A percentile compares a stretch with the other conserved stretches of the same genome.
These are phyloP conservation scores for Bacterosira constricta DNA, from an alignment of 108 stramenopile species.

Conservation along the genomic window DNA sequence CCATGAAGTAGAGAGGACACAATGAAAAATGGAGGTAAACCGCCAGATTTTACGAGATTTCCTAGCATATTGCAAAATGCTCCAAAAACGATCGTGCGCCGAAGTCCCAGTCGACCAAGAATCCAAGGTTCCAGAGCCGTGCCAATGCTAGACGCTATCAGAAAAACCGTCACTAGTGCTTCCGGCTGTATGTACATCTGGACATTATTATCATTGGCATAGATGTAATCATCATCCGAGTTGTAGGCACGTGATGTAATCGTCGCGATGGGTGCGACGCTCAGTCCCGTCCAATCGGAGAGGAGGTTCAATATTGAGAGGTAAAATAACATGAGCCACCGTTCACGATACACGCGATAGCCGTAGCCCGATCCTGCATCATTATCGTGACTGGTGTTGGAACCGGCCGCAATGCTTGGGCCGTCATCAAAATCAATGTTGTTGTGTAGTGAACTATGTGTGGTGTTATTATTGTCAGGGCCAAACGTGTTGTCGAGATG, in stretches of 20 bases:
- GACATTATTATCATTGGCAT: constrained; percentile 47
- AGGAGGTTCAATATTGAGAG: constrained; percentile 82
- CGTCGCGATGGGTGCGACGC: constrained; percentile 40
- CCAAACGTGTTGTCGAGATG: too few species aligned
- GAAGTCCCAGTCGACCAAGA: constrained; percentile 71
- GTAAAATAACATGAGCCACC: constrained; percentile 91
- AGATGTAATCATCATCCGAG: constrained; percentile 4
- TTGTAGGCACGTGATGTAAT: constrained; percentile 33
- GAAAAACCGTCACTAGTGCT: constrained; percentile 73
- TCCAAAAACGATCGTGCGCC: constrained; percentile 78
- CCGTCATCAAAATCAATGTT: too few species aligned
- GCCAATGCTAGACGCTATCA: constrained; percentile 71
- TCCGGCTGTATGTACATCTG: constrained; percentile 80
- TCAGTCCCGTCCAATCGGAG: constrained; percentile 45
- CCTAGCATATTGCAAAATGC: constrained; percentile 80
- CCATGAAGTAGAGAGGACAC: constrained; percentile 47
- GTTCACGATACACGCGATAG: constrained; percentile 73
- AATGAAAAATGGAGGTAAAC: constrained; percentile 53
- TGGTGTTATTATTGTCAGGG: too few species aligned
- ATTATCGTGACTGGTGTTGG: neutral
- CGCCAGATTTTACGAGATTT: constrained; percentile 80
- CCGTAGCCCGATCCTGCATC: constrained; percentile 10
- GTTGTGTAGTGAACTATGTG: too few species aligned
- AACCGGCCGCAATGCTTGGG: too few species aligned
- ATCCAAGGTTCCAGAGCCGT: constrained; percentile 83